Conservation (phyloP, 768 basidiomycete genomes). For the Russula griseocarnosa region DNA sequence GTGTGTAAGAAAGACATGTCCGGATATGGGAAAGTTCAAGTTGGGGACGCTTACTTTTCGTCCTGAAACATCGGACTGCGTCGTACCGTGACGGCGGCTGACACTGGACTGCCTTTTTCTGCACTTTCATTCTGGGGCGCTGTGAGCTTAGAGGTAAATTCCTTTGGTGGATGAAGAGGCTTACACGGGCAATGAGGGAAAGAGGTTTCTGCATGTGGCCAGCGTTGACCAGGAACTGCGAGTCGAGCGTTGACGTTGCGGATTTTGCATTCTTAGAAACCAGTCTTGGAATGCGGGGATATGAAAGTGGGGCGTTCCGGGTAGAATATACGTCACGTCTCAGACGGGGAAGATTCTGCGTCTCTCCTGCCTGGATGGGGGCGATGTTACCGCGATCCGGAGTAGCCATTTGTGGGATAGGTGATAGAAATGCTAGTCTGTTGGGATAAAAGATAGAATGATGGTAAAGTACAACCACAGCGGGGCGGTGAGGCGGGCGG, state of each 20-base stretch:
- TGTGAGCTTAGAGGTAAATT: background rate
- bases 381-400: background rate
- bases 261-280: background rate
- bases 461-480: background rate
- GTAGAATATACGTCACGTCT: background rate
- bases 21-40: background rate
- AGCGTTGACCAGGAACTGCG: slow-evolving; percentile 21
- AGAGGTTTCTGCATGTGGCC: slow-evolving; percentile 14
- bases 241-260: background rate
- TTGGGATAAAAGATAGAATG: slow-evolving; percentile 1
- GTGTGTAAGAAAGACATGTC: background rate
- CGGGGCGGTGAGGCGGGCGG: background rate
- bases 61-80: background rate
- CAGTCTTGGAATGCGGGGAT: slow-evolving; percentile 17
- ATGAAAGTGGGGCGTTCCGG: background rate
- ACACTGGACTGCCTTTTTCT: background rate
- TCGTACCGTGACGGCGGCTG: background rate
- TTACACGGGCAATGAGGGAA: slow-evolving; percentile 7
- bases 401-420: slow-evolving; percentile 6
- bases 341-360: background rate
- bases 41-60: slow-evolving; percentile 4
- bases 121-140: background rate
- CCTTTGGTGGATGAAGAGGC: background rate
- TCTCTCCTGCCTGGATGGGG: background rate
- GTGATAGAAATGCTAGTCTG: slow-evolving; percentile 9